phyloP scores from a whole-genome alignment of 2,329 filamentous ascomycete species.

The Blastomyces gilchristii region DNA sequence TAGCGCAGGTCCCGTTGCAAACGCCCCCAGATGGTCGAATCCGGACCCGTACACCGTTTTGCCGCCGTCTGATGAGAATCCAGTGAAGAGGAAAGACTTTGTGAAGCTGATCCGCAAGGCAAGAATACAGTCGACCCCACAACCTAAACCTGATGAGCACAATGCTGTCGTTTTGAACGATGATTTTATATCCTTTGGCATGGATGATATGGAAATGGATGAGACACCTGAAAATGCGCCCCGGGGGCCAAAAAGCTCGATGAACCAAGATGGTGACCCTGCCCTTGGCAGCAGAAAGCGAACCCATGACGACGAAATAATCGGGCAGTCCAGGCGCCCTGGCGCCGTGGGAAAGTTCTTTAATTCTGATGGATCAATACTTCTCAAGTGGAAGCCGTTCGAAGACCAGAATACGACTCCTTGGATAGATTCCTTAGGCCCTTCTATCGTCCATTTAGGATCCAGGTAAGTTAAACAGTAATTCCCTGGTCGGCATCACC shows the following conservation, averaged over 20 bases:
- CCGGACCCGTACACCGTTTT: constrained; percentile 86
- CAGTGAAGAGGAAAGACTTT: constrained; percentile 71
- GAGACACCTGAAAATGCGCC: constrained; percentile 30
- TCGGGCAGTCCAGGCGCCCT: constrained; percentile 35
- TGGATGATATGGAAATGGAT: constrained; percentile 43
- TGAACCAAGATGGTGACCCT: constrained; percentile 29
- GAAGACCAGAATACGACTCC: constrained; percentile 43
- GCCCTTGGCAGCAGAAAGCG: constrained; percentile 62
- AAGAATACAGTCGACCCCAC: constrained; percentile 50
- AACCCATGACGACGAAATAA: constrained; percentile 59
- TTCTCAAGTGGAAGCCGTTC: constrained; percentile 44
- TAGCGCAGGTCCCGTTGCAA: constrained; percentile 16
- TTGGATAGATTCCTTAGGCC: constrained; percentile 43
- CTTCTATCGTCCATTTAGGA: constrained; percentile 23
- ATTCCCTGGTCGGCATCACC: background rate
- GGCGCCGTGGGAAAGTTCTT: constrained; percentile 47
- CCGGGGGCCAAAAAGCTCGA: constrained; percentile 24
- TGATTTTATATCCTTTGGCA: constrained; percentile 84
- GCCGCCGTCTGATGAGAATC: constrained; percentile 64
- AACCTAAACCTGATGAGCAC: constrained; percentile 40
- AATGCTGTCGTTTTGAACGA: constrained; percentile 50
- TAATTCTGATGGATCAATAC: constrained; percentile 41
- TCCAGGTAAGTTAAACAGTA: constrained; percentile 22
- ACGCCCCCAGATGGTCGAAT: constrained; percentile 78
- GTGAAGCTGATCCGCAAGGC: constrained; percentile 88